phyloP scores from a whole-genome alignment of 192 early-diverging fungal species.

The Linnemannia hyalina region DNA sequence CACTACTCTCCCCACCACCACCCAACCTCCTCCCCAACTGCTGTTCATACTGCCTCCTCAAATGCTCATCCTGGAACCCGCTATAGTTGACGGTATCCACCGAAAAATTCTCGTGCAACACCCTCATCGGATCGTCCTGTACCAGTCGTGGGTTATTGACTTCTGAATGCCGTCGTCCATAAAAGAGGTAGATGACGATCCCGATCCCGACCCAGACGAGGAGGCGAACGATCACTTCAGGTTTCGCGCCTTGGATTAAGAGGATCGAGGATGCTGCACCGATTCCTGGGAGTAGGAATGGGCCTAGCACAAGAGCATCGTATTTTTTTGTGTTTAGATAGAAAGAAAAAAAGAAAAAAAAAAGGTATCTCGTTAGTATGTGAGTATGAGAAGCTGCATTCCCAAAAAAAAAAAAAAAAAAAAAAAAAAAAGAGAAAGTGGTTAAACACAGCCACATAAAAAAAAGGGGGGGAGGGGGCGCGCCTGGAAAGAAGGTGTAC shows the following conservation, averaged over 20 bases:
- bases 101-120: constrained; percentile 39
- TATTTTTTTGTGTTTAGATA: too few species aligned
- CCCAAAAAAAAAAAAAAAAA: not conserved
- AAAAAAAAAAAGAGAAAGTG: not conserved
- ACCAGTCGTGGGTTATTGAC: constrained; percentile 55
- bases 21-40: constrained; percentile 28
- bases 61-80: constrained; percentile 29
- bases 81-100: constrained; percentile 6
- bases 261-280: constrained; percentile 72
- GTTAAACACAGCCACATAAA: not conserved
- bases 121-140: constrained; percentile 30
- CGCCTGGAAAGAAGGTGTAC: constrained; percentile 10
- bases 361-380: too few species aligned
- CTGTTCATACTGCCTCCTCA: constrained; percentile 39
- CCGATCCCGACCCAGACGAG: constrained; percentile 86
- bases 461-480: constrained; percentile 7
- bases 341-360: too few species aligned
- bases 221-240: constrained; percentile 76
- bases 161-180: constrained; percentile 75
- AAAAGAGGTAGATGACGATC: constrained; percentile 78
- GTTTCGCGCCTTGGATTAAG: constrained; percentile 76
- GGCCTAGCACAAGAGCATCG: constrained; percentile 36
- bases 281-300: constrained; percentile 73
- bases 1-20: not conserved
- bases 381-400: too few species aligned